Evolutionary conservation across 805 yeast genomes (phyloP).

Genomic region (Starmerella gropengiesseri): DNA sequence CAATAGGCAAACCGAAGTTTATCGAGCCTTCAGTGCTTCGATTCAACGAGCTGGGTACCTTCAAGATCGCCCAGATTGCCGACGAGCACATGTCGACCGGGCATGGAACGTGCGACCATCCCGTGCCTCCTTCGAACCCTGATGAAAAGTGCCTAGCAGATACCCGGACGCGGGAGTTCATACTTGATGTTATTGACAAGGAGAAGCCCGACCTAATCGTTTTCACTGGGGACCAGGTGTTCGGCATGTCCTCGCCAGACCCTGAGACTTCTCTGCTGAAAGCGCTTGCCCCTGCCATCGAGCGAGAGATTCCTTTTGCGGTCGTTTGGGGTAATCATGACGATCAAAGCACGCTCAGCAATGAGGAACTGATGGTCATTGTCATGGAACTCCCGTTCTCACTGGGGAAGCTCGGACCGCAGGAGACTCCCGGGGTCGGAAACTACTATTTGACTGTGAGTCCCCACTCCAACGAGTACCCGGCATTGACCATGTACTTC

Average conservation of each 20-base stretch:
- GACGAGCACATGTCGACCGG: conserved; percentile 88
- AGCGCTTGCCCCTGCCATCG: conserved; percentile 57
- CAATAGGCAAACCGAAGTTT: conserved; percentile 18
- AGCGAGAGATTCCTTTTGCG: conserved; percentile 68
- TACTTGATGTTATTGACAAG: conserved; percentile 50
- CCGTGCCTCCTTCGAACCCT: conserved; percentile 21
- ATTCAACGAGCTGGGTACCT: conserved; percentile 35
- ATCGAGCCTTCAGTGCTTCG: conserved; percentile 13
- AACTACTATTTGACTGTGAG: conserved; percentile 52
- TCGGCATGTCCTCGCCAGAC: conserved; percentile 71
- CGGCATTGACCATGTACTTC: conserved; percentile 55
- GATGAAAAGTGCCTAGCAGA: conserved; percentile 65
- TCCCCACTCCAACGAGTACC: conserved; percentile 24
- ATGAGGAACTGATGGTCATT: conserved; percentile 51
- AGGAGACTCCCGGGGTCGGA: conserved; percentile 66
- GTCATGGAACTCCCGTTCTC: conserved; percentile 56
- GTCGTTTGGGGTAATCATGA: conserved; percentile 89
- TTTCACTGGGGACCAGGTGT: conserved; percentile 83
- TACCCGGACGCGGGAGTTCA: conserved; percentile 50
- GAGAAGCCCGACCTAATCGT: conserved; percentile 82
- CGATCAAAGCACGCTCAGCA: conserved; percentile 62
- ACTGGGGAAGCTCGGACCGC: conserved; percentile 51
- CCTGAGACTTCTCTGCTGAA: conserved; percentile 73
- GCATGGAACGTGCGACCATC: conserved; percentile 65
- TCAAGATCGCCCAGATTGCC: conserved; percentile 79